A percentile compares a stretch with the other conserved stretches of the same genome.
These are phyloP conservation scores for Umbelopsis ramanniana DNA, from an alignment of 192 early-diverging fungal genomes.

Conservation along the genomic window DNA sequence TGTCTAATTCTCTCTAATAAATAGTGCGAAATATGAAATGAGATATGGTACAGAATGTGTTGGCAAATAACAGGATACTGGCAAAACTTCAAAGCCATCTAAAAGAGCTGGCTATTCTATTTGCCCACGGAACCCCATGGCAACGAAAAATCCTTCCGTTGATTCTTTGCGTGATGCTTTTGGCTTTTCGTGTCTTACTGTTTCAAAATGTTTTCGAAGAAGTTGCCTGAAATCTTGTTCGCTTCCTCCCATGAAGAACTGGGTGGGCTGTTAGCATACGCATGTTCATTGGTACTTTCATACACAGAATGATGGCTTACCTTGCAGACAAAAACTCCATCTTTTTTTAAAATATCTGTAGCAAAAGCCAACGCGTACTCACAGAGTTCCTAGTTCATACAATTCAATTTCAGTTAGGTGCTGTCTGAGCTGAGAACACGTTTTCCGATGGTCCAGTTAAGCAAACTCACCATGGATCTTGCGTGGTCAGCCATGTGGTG, in stretches of 20 bases:
- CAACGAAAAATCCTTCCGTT: constrained; percentile 74
- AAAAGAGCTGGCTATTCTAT: not conserved
- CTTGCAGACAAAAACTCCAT: constrained; percentile 74
- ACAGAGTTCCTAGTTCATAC: constrained; percentile 56
- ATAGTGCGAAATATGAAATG: too few relatives aligned
- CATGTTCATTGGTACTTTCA: not conserved
- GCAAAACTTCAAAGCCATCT: too few relatives aligned
- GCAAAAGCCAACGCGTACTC: constrained; percentile 70
- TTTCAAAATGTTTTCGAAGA: constrained; percentile 56
- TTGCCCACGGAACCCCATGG: constrained; percentile 46
- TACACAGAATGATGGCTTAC: constrained; percentile 30
- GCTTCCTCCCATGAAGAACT: constrained; percentile 66
- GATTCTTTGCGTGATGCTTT: constrained; percentile 68
- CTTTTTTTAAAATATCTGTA: constrained; percentile 51
- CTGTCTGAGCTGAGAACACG: not conserved
- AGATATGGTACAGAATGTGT: too few relatives aligned
- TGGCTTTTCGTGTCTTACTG: constrained; percentile 71
- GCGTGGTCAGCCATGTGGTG: constrained; percentile 69
- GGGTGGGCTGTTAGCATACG: not conserved
- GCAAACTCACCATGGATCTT: constrained; percentile 53
- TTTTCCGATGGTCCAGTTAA: not conserved
- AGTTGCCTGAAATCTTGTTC: constrained; percentile 52
- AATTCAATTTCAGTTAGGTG: not conserved
- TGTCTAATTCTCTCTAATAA: too few relatives aligned
- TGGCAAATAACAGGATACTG: too few relatives aligned